Percentiles rank a stretch among this genome's conserved stretches.
phyloP scores from a whole-genome alignment of 192 early-diverging fungal genomes.

The Linnemannia schmuckeri region DNA sequence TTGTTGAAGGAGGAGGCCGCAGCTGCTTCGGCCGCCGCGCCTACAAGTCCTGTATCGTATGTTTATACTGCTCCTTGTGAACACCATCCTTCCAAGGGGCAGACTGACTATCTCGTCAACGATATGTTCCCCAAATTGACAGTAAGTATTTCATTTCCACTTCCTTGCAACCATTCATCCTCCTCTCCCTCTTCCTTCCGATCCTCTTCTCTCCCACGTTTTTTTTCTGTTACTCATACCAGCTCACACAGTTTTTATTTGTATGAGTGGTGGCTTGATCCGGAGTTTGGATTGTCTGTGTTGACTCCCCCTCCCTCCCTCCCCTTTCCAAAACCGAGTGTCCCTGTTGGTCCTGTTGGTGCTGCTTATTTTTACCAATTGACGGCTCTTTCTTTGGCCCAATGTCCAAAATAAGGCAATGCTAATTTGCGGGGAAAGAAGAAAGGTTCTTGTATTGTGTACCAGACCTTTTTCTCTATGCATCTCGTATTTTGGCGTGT shows the following conservation, averaged over 20 bases:
- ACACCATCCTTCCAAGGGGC: constrained; percentile 49
- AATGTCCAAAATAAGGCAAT: constrained; percentile 13
- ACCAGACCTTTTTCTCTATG: not conserved
- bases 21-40: not conserved
- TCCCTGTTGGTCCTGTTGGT: constrained; percentile 7
- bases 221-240: constrained; percentile 12
- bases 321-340: not conserved
- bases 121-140: constrained; percentile 57
- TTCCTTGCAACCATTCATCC: too few species aligned
- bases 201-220: not conserved
- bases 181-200: not conserved
- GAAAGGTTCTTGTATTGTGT: not conserved
- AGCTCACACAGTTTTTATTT: not conserved
- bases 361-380: not conserved
- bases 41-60: constrained; percentile 11
- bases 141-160: constrained; percentile 27
- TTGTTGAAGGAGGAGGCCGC: constrained; percentile 15
- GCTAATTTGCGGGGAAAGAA: constrained; percentile 25
- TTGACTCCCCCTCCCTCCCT: too few species aligned
- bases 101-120: constrained; percentile 55
- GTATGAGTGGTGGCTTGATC: not conserved
- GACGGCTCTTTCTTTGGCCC: not conserved
- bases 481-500: constrained; percentile 15
- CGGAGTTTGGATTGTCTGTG: constrained; percentile 1
- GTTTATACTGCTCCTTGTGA: constrained; percentile 56